Conservation (phyloP, 164 flowering plant species). For the Tinospora cordifolia region DNA sequence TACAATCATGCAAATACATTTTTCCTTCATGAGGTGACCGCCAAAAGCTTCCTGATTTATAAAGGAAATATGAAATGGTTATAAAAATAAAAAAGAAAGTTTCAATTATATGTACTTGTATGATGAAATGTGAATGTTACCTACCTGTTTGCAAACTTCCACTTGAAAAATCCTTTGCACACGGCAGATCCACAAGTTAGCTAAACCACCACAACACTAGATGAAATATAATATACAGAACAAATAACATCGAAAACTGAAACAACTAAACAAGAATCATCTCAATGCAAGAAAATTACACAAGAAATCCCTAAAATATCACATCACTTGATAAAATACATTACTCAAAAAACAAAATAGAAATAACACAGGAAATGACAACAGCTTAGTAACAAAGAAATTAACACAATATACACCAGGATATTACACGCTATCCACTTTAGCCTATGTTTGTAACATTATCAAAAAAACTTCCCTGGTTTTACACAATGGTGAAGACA, state of each 20-base stretch:
- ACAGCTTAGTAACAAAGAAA: too few relatives aligned
- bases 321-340: too few relatives aligned
- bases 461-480: too few relatives aligned
- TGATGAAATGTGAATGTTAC: background rate
- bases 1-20: slow-evolving; percentile 30
- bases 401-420: too few relatives aligned
- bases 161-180: slow-evolving; percentile 32
- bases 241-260: background rate
- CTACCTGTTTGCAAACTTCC: slow-evolving; percentile 33
- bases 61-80: background rate
- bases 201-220: slow-evolving; percentile 1
- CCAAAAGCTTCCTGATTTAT: slow-evolving; percentile 26
- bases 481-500: too few relatives aligned
- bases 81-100: background rate
- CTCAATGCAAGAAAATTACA: too few relatives aligned
- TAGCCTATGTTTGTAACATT: too few relatives aligned
- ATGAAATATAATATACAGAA: background rate
- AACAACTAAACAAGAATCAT: background rate
- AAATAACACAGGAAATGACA: too few relatives aligned
- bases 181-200: slow-evolving; percentile 15
- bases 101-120: background rate
- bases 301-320: too few relatives aligned
- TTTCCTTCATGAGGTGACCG: slow-evolving; percentile 13
- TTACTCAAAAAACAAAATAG: too few relatives aligned
- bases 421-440: too few relatives aligned